These are phyloP conservation scores for Metarhizium sp. DNA, from an alignment of 2,329 filamentous ascomycete genomes.

Conservation along the genomic window DNA sequence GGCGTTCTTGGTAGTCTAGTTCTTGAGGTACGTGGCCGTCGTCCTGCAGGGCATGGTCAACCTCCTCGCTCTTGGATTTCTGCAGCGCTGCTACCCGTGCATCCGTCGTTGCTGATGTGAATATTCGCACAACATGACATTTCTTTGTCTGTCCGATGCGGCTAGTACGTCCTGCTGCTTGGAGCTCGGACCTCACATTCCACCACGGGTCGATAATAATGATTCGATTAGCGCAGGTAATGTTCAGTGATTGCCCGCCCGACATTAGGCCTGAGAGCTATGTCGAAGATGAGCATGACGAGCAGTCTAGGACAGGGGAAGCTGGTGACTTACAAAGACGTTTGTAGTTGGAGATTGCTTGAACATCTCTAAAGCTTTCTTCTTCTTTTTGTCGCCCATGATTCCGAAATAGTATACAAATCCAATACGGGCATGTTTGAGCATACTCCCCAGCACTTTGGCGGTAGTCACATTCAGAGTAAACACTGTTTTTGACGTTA, in stretches of 20 bases:
- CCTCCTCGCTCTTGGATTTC: conserved; percentile 37
- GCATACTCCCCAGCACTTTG: conserved; percentile 25
- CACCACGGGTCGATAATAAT: conserved; percentile 51
- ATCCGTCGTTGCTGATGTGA: conserved; percentile 49
- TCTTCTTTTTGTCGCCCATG: conserved; percentile 8
- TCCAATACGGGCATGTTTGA: conserved; percentile 15
- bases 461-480: conserved; percentile 22
- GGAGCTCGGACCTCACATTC: conserved; percentile 52
- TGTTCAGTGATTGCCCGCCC: conserved; percentile 29
- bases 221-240: conserved; percentile 38
- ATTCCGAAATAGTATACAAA: conserved; percentile 30
- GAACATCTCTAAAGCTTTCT: conserved; percentile 15
- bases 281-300: neutral
- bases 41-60: conserved; percentile 26
- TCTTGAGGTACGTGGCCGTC: conserved; percentile 8
- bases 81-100: conserved; percentile 47
- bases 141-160: conserved; percentile 55
- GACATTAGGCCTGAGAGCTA: conserved; percentile 26
- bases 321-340: conserved; percentile 23
- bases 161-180: conserved; percentile 51
- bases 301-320: conserved; percentile 1
- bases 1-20: neutral
- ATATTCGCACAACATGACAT: conserved; percentile 49
- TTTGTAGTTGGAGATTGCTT: conserved; percentile 5
- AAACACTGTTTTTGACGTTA: conserved; percentile 20